Evolutionary conservation across 176 grass and related monocot species (phyloP).

Genomic region (Carex cristatella): DNA sequence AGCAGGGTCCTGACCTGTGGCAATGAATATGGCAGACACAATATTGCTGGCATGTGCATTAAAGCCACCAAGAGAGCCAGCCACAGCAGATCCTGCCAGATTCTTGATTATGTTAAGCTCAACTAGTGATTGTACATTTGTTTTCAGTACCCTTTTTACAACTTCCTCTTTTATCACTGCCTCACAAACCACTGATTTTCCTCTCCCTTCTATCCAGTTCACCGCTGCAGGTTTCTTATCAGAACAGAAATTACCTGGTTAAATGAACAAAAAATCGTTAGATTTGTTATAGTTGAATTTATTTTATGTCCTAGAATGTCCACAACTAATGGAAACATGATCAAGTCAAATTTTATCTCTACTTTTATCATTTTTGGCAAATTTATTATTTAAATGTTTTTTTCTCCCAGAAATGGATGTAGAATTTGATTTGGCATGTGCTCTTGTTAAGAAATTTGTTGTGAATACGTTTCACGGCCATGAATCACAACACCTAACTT

Average conservation of each 20-base stretch:
- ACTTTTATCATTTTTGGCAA: not conserved
- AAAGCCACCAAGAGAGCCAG: conserved; percentile 88
- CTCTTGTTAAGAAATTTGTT: not conserved
- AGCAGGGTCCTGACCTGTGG: conserved; percentile 91
- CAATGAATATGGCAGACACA: conserved; percentile 86
- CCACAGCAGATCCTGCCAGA: conserved; percentile 83
- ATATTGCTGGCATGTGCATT: conserved; percentile 96
- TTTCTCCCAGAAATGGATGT: not conserved
- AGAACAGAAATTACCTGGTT: conserved; percentile 84
- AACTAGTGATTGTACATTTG: conserved; percentile 67
- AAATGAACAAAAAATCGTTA: not conserved
- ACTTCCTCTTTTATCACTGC: conserved; percentile 83
- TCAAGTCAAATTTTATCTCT: not conserved
- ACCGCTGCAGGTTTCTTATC: conserved; percentile 92
- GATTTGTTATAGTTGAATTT: conserved; percentile 2
- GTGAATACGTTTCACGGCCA: not conserved
- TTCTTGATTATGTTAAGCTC: conserved; percentile 96
- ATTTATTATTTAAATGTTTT: not conserved
- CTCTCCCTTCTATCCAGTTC: conserved; percentile 96
- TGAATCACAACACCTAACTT: not conserved
- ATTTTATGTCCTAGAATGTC: not conserved
- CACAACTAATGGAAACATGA: not conserved
- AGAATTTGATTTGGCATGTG: not conserved
- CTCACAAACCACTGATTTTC: conserved; percentile 93
- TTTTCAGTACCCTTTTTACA: conserved; percentile 93